A percentile compares a stretch with the other conserved stretches of the same genome.
Evolutionary conservation across 164 flowering plant species (phyloP).

Genomic region (Brasenia schreberi): DNA sequence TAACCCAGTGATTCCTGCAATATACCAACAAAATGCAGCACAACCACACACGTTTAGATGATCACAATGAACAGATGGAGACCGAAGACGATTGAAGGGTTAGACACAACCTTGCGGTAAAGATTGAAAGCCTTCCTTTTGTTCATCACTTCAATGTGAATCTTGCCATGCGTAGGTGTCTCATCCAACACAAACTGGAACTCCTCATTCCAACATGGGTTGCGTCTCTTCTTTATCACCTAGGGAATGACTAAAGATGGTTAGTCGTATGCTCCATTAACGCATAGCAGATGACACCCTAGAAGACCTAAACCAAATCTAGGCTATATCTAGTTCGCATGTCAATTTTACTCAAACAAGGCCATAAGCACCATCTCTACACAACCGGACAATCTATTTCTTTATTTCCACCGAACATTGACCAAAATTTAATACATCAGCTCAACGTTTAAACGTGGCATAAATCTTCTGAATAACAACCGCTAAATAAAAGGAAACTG

Average conservation of each 20-base stretch:
- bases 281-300: too few species aligned
- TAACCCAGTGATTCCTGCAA: constrained; percentile 63
- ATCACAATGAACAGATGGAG: background rate
- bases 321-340: background rate
- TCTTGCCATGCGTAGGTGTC: constrained; percentile 37
- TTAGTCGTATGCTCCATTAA: background rate
- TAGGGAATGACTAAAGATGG: background rate
- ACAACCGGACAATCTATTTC: background rate
- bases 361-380: background rate
- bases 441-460: too few species aligned
- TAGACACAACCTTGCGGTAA: constrained; percentile 20
- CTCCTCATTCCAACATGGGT: constrained; percentile 72
- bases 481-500: too few species aligned
- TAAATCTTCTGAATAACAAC: too few species aligned
- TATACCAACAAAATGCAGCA: background rate
- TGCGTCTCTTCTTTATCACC: constrained; percentile 38
- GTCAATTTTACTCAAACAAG: too few species aligned
- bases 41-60: background rate
- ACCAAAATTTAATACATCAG: too few species aligned
- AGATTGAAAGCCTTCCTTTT: constrained; percentile 19
- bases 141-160: constrained; percentile 56
- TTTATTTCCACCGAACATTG: background rate
- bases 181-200: constrained; percentile 64
- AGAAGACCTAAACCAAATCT: background rate
- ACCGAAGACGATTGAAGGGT: background rate